Conservation (phyloP, 73 alveolate genomes). For the Paraurostyla sp. region DNA sequence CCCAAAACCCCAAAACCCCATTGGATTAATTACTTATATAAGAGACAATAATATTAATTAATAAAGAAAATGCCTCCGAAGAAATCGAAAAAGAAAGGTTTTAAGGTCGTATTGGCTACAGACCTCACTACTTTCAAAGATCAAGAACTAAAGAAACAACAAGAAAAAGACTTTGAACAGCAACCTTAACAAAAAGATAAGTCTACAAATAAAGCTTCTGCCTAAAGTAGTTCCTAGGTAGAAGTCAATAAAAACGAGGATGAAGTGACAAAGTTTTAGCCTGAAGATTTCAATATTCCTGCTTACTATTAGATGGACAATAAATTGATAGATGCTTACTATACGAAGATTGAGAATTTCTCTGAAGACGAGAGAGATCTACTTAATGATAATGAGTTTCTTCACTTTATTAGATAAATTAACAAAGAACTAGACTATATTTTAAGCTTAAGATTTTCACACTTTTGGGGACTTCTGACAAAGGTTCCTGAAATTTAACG, state of each 20-base stretch:
- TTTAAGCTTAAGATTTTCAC: not conserved
- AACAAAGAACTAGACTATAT: slow-evolving; percentile 32
- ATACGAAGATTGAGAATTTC: not conserved
- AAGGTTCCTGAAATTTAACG: slow-evolving; percentile 33
- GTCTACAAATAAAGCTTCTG: not conserved
- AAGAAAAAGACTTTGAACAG: slow-evolving; percentile 29
- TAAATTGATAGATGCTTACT: slow-evolving; percentile 39
- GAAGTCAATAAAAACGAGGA: slow-evolving; percentile 25
- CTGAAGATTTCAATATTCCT: not conserved
- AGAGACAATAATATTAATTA: not conserved
- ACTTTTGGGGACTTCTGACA: slow-evolving; percentile 32
- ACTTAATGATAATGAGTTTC: slow-evolving; percentile 8
- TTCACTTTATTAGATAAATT: not conserved
- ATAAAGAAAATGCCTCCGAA: slow-evolving; percentile 16
- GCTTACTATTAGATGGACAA: slow-evolving; percentile 18
- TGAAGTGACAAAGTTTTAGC: not conserved
- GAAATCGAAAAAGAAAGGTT: slow-evolving; percentile 32
- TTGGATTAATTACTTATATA: not conserved
- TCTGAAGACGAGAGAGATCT: slow-evolving; percentile 35
- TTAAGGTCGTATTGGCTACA: not conserved
- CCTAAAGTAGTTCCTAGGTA: not conserved
- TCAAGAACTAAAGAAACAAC: slow-evolving; percentile 11
- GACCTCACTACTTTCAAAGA: slow-evolving; percentile 10
- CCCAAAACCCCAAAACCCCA: slow-evolving; percentile 69
- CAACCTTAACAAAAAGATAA: not conserved